These are phyloP conservation scores for Cryoendolithus antarcticus DNA, from an alignment of 2,329 filamentous ascomycete genomes.

Conservation along the genomic window DNA sequence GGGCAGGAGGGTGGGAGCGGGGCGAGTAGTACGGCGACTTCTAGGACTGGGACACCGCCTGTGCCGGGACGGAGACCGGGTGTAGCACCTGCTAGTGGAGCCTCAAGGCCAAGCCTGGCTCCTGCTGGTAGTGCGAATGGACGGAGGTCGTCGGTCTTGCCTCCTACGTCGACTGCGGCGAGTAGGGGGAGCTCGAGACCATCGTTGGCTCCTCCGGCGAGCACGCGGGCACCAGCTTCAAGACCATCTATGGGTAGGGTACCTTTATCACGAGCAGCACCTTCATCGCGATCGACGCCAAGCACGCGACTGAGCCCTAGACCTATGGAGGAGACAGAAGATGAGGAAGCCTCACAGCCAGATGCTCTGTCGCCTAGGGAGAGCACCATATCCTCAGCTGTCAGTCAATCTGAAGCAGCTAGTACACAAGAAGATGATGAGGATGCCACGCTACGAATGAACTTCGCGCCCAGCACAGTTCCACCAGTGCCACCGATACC, in stretches of 20 bases:
- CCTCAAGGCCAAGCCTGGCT: constrained; percentile 41
- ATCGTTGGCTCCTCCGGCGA: constrained; percentile 8
- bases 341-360: constrained; percentile 5
- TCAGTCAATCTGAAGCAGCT: constrained; percentile 11
- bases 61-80: constrained; percentile 23
- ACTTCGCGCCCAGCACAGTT: constrained; percentile 15
- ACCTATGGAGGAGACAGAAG: constrained; percentile 3
- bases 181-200: constrained; percentile 7
- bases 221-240: constrained; percentile 7
- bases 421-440: constrained; percentile 10
- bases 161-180: constrained; percentile 22
- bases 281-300: constrained; percentile 6
- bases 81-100: constrained; percentile 28
- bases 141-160: constrained; percentile 19
- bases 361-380: constrained; percentile 10
- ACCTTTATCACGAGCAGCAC: constrained; percentile 2
- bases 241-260: constrained; percentile 6
- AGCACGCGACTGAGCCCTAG: too few species aligned
- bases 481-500: constrained; percentile 12
- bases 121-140: constrained; percentile 22
- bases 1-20: constrained; percentile 38
- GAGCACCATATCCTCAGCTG: constrained; percentile 10
- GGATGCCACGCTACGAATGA: constrained; percentile 9
- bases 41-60: constrained; percentile 54
- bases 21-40: constrained; percentile 44